Percentiles rank a stretch among this genome's conserved stretches.
Conservation (phyloP, 495 filamentous ascomycete genomes). For the Recurvomyces mirabilis region DNA sequence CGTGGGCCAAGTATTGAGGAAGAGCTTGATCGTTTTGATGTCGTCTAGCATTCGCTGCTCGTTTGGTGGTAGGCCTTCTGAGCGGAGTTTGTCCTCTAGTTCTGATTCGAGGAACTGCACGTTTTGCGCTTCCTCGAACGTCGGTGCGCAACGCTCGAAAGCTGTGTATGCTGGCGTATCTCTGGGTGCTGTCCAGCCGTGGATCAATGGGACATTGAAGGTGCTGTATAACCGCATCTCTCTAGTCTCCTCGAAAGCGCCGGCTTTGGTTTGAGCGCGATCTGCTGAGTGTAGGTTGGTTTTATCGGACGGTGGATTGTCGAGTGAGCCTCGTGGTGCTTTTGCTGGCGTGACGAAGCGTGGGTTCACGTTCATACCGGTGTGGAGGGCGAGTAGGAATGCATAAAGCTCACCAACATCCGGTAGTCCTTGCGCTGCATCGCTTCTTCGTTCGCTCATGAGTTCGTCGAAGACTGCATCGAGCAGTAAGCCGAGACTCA, state of each 20-base stretch:
- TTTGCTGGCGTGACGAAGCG: slow-evolving; percentile 50
- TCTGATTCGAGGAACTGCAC: slow-evolving; percentile 80
- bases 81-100: slow-evolving; percentile 64
- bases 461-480: slow-evolving; percentile 86
- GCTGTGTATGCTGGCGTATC: slow-evolving; percentile 52
- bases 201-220: slow-evolving; percentile 79
- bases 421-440: slow-evolving; percentile 49
- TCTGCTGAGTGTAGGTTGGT: slow-evolving; percentile 11
- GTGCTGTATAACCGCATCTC: slow-evolving; percentile 81
- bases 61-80: slow-evolving; percentile 38
- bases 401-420: slow-evolving; percentile 78
- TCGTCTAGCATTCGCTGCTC: slow-evolving; percentile 67
- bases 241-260: slow-evolving; percentile 67
- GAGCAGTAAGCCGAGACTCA: slow-evolving; percentile 72
- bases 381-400: slow-evolving; percentile 82
- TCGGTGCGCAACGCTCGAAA: slow-evolving; percentile 59
- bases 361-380: slow-evolving; percentile 97
- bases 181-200: slow-evolving; percentile 74
- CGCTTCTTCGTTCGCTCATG: slow-evolving; percentile 51
- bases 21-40: slow-evolving; percentile 68
- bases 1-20: slow-evolving; percentile 65
- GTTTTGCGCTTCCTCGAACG: slow-evolving; percentile 84
- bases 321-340: slow-evolving; percentile 11
- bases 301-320: slow-evolving; percentile 27
- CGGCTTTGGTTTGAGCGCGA: slow-evolving; percentile 36